Conservation (phyloP, 352 stramenopile species). For the Lagenidium sp. region DNA sequence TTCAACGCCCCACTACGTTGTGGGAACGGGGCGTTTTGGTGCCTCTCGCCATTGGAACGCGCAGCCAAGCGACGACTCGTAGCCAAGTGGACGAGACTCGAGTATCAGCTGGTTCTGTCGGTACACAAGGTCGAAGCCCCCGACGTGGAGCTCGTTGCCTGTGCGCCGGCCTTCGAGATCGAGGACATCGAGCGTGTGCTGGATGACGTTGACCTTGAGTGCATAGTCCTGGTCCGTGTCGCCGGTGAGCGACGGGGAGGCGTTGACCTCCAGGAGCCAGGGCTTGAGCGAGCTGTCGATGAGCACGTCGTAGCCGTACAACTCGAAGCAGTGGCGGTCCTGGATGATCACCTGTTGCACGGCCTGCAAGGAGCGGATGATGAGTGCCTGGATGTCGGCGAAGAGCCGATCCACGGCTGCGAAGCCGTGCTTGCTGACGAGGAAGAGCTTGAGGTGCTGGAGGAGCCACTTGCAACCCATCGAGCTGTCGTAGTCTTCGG, state of each 20-base stretch:
- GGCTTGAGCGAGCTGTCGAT: conserved; percentile 76
- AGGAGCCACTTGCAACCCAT: conserved; percentile 66
- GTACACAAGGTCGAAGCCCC: conserved; percentile 70
- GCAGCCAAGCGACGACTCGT: conserved; percentile 53
- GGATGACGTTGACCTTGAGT: conserved; percentile 84
- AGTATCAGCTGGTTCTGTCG: conserved; percentile 27
- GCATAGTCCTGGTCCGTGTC: conserved; percentile 73
- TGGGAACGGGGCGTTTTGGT: conserved; percentile 1
- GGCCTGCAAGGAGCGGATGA: conserved; percentile 72
- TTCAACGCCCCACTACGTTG: background rate
- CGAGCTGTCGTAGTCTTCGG: conserved; percentile 61
- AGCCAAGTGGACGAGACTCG: conserved; percentile 32
- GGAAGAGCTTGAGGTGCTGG: conserved; percentile 42
- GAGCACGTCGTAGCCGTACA: conserved; percentile 88
- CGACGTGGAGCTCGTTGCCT: conserved; percentile 37
- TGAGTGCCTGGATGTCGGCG: conserved; percentile 70
- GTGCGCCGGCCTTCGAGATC: conserved; percentile 57
- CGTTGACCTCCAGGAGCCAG: conserved; percentile 86
- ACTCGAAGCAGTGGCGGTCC: conserved; percentile 86
- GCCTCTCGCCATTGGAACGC: conserved; percentile 21
- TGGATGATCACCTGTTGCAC: conserved; percentile 86
- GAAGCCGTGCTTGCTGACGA: conserved; percentile 63
- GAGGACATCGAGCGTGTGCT: conserved; percentile 83
- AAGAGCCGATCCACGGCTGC: conserved; percentile 63
- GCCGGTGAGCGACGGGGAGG: conserved; percentile 41